These are phyloP conservation scores for Priceomyces fermenticarens DNA, from an alignment of 805 yeast genomes.

Conservation along the genomic window DNA sequence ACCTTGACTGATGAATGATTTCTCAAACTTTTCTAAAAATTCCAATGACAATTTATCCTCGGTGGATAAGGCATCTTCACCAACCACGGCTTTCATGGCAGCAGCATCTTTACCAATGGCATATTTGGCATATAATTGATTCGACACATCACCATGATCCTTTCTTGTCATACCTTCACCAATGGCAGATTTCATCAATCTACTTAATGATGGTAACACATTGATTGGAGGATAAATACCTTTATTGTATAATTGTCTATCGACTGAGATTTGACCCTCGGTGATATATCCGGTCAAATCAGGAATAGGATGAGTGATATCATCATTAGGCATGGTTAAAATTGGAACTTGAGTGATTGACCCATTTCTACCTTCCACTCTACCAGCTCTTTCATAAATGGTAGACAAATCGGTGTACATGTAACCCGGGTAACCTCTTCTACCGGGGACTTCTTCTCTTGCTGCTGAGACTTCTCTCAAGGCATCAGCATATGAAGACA, in stretches of 20 bases:
- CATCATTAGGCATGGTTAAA: conserved; percentile 99
- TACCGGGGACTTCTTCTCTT: conserved; percentile 99
- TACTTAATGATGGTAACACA: conserved; percentile 93
- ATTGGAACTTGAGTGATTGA: conserved; percentile 99
- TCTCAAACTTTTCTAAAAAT: conserved; percentile 96
- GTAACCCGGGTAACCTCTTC: conserved; percentile 99
- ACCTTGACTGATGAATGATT: conserved; percentile 93
- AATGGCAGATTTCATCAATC: conserved; percentile 98
- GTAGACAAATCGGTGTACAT: conserved; percentile 99
- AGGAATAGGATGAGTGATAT: conserved; percentile 99
- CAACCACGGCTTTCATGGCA: conserved; percentile 99
- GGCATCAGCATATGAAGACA: conserved; percentile 99
- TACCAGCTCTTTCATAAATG: conserved; percentile 98
- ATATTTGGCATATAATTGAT: conserved; percentile 97
- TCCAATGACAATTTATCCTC: conserved; percentile 97
- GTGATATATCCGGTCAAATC: conserved; percentile 99
- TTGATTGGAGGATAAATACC: conserved; percentile 99
- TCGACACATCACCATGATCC: conserved; percentile 99
- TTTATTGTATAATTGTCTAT: conserved; percentile 92
- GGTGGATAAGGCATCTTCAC: conserved; percentile 97
- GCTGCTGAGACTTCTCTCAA: conserved; percentile 99
- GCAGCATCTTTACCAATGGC: conserved; percentile 99
- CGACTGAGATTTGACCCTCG: conserved; percentile 97
- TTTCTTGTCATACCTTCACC: conserved; percentile 99
- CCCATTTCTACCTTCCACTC: conserved; percentile 99